Evolutionary conservation across 2,329 filamentous ascomycete genomes (phyloP).

Genomic region (Aspergillus quadrilineatus): DNA sequence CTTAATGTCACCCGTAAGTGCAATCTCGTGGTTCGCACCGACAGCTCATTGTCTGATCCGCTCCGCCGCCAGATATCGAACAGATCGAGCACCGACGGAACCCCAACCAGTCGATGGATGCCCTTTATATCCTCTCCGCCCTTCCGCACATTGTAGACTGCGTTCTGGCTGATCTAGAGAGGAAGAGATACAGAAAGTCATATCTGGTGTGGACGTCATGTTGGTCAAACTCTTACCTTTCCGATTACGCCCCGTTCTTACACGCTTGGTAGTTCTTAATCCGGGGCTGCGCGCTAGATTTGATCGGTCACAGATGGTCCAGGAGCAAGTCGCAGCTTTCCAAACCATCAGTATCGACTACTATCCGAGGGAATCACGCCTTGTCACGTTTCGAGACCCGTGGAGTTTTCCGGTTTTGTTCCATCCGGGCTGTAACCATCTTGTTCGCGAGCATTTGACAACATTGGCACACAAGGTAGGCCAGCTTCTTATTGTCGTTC

Average conservation of each 20-base stretch:
- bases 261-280: constrained; percentile 58
- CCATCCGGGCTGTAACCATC: constrained; percentile 82
- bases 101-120: constrained; percentile 85
- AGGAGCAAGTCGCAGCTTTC: constrained; percentile 75
- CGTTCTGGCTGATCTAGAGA: constrained; percentile 86
- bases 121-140: constrained; percentile 86
- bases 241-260: constrained; percentile 20
- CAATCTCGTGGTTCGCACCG: not conserved
- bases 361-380: constrained; percentile 83
- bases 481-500: constrained; percentile 16
- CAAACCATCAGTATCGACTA: constrained; percentile 84
- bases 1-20: constrained; percentile 87
- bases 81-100: constrained; percentile 83
- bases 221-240: constrained; percentile 38
- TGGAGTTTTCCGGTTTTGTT: constrained; percentile 94
- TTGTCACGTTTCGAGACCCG: constrained; percentile 89
- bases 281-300: constrained; percentile 70
- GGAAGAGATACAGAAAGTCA: constrained; percentile 72
- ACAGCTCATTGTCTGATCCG: constrained; percentile 3
- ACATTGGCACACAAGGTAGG: constrained; percentile 80
- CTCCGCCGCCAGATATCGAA: constrained; percentile 71
- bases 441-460: constrained; percentile 81
- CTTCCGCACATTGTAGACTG: constrained; percentile 88
- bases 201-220: constrained; percentile 82
- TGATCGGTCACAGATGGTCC: constrained; percentile 66